Conservation (phyloP, 257 asterid genomes). For the Lycium barbarum region DNA sequence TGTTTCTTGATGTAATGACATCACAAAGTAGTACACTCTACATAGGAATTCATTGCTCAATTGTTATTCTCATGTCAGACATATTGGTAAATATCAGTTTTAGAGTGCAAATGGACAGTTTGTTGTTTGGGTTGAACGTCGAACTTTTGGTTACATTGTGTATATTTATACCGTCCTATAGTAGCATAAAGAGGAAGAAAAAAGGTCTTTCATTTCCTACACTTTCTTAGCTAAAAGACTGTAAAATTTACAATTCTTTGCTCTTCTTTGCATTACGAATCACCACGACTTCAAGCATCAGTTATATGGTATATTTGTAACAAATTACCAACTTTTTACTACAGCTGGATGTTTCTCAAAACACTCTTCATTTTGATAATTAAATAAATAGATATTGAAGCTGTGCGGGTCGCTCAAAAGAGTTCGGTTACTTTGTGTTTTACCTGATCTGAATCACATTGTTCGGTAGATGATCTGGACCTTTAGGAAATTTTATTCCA, state of each 20-base stretch:
- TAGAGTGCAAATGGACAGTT: not conserved
- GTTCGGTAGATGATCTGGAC: not conserved
- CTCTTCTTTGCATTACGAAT: not conserved
- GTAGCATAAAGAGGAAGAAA: not conserved
- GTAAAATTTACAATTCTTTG: not conserved
- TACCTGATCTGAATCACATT: not conserved
- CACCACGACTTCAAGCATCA: not conserved
- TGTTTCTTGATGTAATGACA: not conserved
- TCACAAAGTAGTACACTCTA: not conserved
- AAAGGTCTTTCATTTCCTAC: not conserved
- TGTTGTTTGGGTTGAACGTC: not conserved
- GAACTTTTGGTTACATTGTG: not conserved
- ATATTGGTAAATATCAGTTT: constrained; percentile 8
- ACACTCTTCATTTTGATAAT: not conserved
- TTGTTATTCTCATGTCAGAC: not conserved
- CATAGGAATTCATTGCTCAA: not conserved
- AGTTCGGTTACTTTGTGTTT: not conserved
- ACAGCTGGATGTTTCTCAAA: not conserved
- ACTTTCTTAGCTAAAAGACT: constrained; percentile 8
- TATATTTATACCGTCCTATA: not conserved
- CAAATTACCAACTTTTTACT: not conserved
- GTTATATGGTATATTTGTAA: not conserved
- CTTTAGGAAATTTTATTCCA: not conserved
- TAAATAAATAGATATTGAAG: not conserved
- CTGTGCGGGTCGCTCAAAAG: not conserved